Evolutionary conservation across 805 yeast genomes (phyloP).

Genomic region (Clavispora vitiphila): DNA sequence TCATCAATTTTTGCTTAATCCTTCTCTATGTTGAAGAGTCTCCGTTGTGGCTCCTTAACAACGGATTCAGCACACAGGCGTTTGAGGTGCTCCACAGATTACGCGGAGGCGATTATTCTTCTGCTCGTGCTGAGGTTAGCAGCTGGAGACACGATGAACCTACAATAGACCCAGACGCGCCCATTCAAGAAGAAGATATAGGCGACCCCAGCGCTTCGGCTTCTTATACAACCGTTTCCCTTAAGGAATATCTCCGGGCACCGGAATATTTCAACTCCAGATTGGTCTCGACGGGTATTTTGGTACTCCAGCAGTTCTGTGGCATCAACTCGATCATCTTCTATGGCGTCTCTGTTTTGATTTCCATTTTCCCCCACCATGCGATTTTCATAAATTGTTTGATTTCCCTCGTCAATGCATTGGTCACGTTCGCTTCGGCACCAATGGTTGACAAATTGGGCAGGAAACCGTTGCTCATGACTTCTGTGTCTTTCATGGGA

Average conservation of each 20-base stretch:
- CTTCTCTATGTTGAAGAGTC: slow-evolving; percentile 56
- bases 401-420: slow-evolving; percentile 69
- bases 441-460: slow-evolving; percentile 72
- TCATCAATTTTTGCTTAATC: slow-evolving; percentile 39
- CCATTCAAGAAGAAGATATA: slow-evolving; percentile 17
- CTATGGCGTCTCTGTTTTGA: slow-evolving; percentile 83
- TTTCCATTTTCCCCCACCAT: slow-evolving; percentile 63
- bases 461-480: slow-evolving; percentile 63
- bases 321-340: slow-evolving; percentile 92
- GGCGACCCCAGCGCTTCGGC: slow-evolving; percentile 1
- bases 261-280: slow-evolving; percentile 54
- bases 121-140: slow-evolving; percentile 32
- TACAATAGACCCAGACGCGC: slow-evolving; percentile 6
- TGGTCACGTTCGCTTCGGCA: slow-evolving; percentile 71
- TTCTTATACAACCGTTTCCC: slow-evolving; percentile 16
- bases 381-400: slow-evolving; percentile 71
- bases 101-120: slow-evolving; percentile 35
- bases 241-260: slow-evolving; percentile 44
- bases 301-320: slow-evolving; percentile 83
- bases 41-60: slow-evolving; percentile 72
- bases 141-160: slow-evolving; percentile 24
- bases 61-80: slow-evolving; percentile 43
- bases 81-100: slow-evolving; percentile 29
- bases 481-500: slow-evolving; percentile 67
- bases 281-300: slow-evolving; percentile 61